Evolutionary conservation across 306 rosid genomes (phyloP), one percentile per base, ranked within the genome.

Genomic region (Quercus dentata): DNA sequence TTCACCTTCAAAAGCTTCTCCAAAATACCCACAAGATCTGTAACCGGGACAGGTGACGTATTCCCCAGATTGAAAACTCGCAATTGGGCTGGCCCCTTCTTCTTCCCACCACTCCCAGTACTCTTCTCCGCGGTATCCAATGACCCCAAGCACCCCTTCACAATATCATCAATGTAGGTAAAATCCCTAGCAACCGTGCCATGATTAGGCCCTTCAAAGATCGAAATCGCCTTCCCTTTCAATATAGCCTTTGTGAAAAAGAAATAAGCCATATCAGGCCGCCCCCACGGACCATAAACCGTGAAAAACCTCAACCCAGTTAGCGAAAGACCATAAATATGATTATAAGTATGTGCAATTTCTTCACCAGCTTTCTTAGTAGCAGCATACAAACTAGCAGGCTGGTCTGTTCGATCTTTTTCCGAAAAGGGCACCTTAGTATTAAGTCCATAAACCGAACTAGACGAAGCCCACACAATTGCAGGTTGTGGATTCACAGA

Each of bases 291-390:
- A 5, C 99, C 99, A 85, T 95, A 95, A 80, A 95, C 99, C 15
- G 99, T 95, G 74, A 95, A 95, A 78, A 95, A 95, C 27, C 99
- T 33, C 84, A 95, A 83, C 18, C 97, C 99, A 1, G 99, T 95
- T 25, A 95, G 84, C 9, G 99, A 92, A 68, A 95, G 97, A 6
- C 98, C 98, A 57, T 94, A 91, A 25, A 94, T 92, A 79, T 94
- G 97, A 81, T 94, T 94, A 57, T 94, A 94, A 71, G 97, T 92
- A 74, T 94, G 98, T 2, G 98, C 98, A 85, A 94, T 92, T 74
- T 94, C 98, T 77, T 94, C 98, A 54, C 98, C 98, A n/a, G 97
- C 98, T 72, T 94, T 94, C 89, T 94, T 94, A 20, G 98, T 92
- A 9, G 98, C 98, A 1, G 98, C 98, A 82, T 94, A 94, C 20